These are phyloP conservation scores for Tephrocybe sp. DNA, from an alignment of 768 basidiomycete genomes.

Conservation along the genomic window DNA sequence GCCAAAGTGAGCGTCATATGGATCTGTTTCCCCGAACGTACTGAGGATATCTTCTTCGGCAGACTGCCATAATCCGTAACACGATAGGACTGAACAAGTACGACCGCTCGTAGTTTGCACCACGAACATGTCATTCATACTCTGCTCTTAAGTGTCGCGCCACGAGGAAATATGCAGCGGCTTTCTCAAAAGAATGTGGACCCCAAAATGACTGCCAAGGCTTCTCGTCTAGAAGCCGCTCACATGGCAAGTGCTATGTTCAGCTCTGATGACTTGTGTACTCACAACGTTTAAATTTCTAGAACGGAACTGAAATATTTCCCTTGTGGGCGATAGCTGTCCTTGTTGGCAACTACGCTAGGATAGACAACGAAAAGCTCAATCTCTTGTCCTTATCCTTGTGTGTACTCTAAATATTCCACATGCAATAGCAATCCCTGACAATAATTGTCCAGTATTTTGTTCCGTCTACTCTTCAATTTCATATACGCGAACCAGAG, in stretches of 20 bases:
- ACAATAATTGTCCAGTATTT: conserved; percentile 13
- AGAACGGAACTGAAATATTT: conserved; percentile 31
- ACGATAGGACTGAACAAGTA: conserved; percentile 23
- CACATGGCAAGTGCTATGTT: conserved; percentile 18
- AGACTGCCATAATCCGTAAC: conserved; percentile 7
- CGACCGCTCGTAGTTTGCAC: no score
- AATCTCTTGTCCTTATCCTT: conserved; percentile 28
- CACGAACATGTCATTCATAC: not conserved
- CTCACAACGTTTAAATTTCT: not conserved
- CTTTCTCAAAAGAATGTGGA: conserved; percentile 16
- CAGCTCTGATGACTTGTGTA: not conserved
- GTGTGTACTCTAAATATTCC: conserved; percentile 16
- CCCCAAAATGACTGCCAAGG: conserved; percentile 18
- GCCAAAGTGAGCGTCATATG: conserved; percentile 28
- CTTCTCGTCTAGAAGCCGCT: conserved; percentile 21
- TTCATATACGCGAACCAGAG: conserved; percentile 28
- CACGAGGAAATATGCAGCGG: conserved; percentile 19
- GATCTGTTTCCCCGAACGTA: not conserved
- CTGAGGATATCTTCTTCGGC: not conserved
- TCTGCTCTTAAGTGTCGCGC: conserved; percentile 15
- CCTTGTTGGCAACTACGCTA: conserved; percentile 7
- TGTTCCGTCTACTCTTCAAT: conserved; percentile 26
- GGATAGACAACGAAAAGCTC: conserved; percentile 19
- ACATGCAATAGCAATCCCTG: not conserved
- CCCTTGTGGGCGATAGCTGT: conserved; percentile 29